A percentile compares a stretch with the other conserved stretches of the same genome.
Evolutionary conservation across 2,329 filamentous ascomycete genomes (phyloP).

Genomic region (Colletotrichum melonis): DNA sequence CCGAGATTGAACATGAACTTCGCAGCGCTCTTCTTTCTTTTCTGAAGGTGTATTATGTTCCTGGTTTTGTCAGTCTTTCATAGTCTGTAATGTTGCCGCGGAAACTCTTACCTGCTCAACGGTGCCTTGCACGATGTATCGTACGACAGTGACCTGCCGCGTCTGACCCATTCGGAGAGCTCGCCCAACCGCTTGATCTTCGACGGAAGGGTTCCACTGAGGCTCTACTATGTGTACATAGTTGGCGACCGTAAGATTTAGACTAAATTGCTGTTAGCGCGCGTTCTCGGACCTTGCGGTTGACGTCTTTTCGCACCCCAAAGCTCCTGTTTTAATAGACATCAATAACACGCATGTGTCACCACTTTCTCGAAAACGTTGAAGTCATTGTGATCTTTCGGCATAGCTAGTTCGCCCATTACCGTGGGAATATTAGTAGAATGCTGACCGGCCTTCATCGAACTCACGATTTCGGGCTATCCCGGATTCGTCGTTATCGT

Average conservation of each 20-base stretch:
- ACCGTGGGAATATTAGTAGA: no score
- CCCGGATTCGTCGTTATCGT: no score
- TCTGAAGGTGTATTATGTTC: not conserved
- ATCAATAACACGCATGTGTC: no score
- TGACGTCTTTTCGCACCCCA: no score
- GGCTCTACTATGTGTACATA: not conserved
- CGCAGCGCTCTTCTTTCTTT: not conserved
- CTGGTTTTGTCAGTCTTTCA: not conserved
- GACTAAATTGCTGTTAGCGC: not conserved
- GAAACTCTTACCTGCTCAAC: not conserved
- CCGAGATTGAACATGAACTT: not conserved
- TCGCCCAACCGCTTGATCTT: constrained; percentile 43
- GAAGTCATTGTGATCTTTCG: no score
- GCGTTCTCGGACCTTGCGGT: no score
- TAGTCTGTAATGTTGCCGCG: not conserved
- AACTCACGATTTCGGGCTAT: no score
- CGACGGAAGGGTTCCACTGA: constrained; percentile 42
- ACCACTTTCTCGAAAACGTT: no score
- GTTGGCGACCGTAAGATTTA: not conserved
- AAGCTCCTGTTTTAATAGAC: no score
- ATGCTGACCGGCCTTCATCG: no score
- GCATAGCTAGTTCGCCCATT: no score
- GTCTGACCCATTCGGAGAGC: constrained; percentile 44
- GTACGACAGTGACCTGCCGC: constrained; percentile 39
- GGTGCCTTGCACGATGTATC: not conserved